A percentile compares a stretch with the other conserved stretches of the same genome.
Conservation (phyloP, 2,329 filamentous ascomycete species). For the Aspergillus sp. region DNA sequence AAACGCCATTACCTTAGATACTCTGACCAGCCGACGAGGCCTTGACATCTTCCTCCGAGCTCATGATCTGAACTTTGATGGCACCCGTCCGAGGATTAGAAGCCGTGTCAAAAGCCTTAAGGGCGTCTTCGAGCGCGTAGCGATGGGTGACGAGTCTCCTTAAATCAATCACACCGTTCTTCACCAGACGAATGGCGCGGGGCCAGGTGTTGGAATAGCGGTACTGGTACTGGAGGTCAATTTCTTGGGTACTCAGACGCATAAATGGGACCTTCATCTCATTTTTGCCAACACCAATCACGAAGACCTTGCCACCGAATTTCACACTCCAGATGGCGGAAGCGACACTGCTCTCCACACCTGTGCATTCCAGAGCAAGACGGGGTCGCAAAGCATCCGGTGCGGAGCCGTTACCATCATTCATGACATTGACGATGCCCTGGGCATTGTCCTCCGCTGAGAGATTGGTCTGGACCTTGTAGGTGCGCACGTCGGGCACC, state of each 20-base stretch:
- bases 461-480: slow-evolving; percentile 43
- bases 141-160: slow-evolving; percentile 80
- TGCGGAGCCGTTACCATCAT: slow-evolving; percentile 34
- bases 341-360: slow-evolving; percentile 81
- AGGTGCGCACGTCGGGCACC: slow-evolving; percentile 70
- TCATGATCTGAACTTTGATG: slow-evolving; percentile 92
- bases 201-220: slow-evolving; percentile 96
- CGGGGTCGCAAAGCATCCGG: slow-evolving; percentile 64
- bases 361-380: slow-evolving; percentile 85
- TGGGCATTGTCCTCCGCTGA: slow-evolving; percentile 63
- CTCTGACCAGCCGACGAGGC: slow-evolving; percentile 26
- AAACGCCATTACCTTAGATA: slow-evolving; percentile 10
- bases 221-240: slow-evolving; percentile 95
- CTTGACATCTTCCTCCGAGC: slow-evolving; percentile 34
- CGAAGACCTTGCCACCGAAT: slow-evolving; percentile 95
- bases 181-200: slow-evolving; percentile 77
- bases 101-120: slow-evolving; percentile 84
- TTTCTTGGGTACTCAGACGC: slow-evolving; percentile 80
- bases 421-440: slow-evolving; percentile 63
- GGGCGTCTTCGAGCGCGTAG: slow-evolving; percentile 75
- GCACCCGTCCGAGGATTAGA: slow-evolving; percentile 82
- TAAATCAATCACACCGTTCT: slow-evolving; percentile 77
- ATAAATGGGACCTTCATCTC: slow-evolving; percentile 96
- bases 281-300: slow-evolving; percentile 91
- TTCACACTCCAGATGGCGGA: slow-evolving; percentile 83